Conservation (phyloP, 148 eudicot species). For the Rhododendron ferrugineum region DNA sequence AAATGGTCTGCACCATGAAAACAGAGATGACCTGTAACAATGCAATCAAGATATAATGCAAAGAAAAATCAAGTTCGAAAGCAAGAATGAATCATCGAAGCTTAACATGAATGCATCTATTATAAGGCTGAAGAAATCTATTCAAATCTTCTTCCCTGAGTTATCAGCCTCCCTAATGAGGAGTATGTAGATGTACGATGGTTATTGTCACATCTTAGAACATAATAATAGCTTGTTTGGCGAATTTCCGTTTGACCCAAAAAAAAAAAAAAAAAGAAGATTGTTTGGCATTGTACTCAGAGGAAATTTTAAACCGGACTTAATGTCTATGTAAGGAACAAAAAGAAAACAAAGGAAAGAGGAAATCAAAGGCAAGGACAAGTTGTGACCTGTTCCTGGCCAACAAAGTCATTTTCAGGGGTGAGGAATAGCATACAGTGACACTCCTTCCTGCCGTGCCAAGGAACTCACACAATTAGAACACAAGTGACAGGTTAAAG, state of each 20-base stretch:
- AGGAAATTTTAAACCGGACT: not conserved
- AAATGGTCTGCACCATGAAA: constrained; percentile 41
- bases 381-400: constrained; percentile 66
- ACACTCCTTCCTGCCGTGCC: constrained; percentile 73
- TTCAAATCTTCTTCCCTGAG: not conserved
- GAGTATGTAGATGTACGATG: not conserved
- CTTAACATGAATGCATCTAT: not conserved
- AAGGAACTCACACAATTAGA: constrained; percentile 12
- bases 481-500: constrained; percentile 1
- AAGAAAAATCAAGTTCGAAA: not conserved
- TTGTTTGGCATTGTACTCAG: not conserved
- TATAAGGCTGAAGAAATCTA: not conserved
- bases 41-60: not conserved
- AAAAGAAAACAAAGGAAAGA: not conserved
- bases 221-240: not conserved
- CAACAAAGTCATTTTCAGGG: constrained; percentile 91
- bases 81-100: not conserved
- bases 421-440: constrained; percentile 99
- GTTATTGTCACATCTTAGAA: not conserved
- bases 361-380: not conserved
- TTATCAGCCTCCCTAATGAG: not conserved
- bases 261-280: not conserved
- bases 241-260: not conserved
- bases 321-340: not conserved
- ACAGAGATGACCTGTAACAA: not conserved